Evolutionary conservation across 129 eudicot genomes (phyloP), one percentile per base, ranked within the genome.

Genomic region (Flaveria trinervia): DNA sequence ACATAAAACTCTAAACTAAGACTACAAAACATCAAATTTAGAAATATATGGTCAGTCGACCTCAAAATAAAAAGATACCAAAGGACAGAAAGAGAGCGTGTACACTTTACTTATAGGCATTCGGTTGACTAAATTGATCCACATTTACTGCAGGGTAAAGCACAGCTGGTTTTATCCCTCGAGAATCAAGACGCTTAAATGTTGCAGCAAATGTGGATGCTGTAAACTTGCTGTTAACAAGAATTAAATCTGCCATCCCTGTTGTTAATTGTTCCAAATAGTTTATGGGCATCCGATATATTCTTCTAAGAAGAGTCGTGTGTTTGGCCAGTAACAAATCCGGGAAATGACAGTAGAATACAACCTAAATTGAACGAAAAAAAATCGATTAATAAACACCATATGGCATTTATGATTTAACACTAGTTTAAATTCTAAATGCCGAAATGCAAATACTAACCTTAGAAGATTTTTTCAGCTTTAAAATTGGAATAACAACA

Each of bases 111-210:
- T 87, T 91, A 44, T 72, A 84, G 79, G 86, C 86, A 84, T 77
- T 77, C 9, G 94, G 90, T 79, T 83, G 59, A 56, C 74, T 83
- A 72, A 94, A 94, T 87, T 94, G 99, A 74, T 88, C 92, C 74
- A 94, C 85, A 71, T 89, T 94, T 52, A 94, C 99, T 8, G 99
- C 99, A 44, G 99, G 99, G 70, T 94, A 94, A 36, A 94, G 93
- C 70, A 94, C 97, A 41, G 90, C 90, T 30, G 99, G 99, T 73
- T 85, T 88, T 69, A 91, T 80, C 68, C 96, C 99, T 51, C 79
- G 77, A 39, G 86, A 78, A 84, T 91, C 82, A 69, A 94, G 92
- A 77, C 76, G 68, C 85, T 91, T 87, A 81, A 94, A 94, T 3
- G 96, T 94, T 77, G 80, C 83, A 52, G 97, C 96, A 84, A 94